These are phyloP conservation scores for Paraconiothyrium sp. DNA, from an alignment of 2,329 filamentous ascomycete species.

Conservation along the genomic window DNA sequence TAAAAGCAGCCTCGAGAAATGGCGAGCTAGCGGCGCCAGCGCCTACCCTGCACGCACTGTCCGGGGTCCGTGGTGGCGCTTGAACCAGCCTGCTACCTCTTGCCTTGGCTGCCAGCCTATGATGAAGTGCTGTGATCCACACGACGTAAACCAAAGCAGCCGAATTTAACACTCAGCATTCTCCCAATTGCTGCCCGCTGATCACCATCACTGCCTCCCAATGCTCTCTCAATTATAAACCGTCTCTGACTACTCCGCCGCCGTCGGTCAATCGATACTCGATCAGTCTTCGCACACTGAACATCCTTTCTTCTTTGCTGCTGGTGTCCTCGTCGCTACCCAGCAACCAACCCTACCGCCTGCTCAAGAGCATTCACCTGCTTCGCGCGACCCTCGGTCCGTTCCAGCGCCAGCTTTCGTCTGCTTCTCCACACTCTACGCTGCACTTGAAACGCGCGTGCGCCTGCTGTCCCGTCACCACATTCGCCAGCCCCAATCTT, in stretches of 20 bases:
- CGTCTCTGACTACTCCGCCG: constrained; percentile 32
- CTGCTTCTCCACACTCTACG: constrained; percentile 44
- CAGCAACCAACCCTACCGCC: constrained; percentile 33
- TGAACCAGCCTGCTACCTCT: constrained; percentile 41
- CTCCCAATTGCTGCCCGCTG: constrained; percentile 44
- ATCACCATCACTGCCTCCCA: constrained; percentile 44
- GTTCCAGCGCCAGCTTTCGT: constrained; percentile 40
- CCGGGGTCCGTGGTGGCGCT: constrained; percentile 35
- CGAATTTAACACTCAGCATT: constrained; percentile 46
- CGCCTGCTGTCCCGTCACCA: constrained; percentile 46
- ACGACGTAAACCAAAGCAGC: constrained; percentile 42
- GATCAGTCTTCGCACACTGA: constrained; percentile 38
- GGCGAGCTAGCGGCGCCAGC: constrained; percentile 30
- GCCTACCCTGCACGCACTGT: constrained; percentile 33
- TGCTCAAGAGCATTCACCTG: constrained; percentile 29
- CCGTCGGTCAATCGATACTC: constrained; percentile 42
- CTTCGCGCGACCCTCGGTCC: constrained; percentile 25
- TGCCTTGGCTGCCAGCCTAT: constrained; percentile 49
- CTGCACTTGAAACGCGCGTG: constrained; percentile 51
- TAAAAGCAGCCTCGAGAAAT: constrained; percentile 41
- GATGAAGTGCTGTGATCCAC: constrained; percentile 48
- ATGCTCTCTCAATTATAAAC: constrained; percentile 43
- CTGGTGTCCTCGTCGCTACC: constrained; percentile 31
- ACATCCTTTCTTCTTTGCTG: constrained; percentile 49
- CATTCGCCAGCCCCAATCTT: constrained; percentile 45